These are phyloP conservation scores for Claviceps sp. DNA, from an alignment of 2,329 filamentous ascomycete genomes.

Conservation along the genomic window DNA sequence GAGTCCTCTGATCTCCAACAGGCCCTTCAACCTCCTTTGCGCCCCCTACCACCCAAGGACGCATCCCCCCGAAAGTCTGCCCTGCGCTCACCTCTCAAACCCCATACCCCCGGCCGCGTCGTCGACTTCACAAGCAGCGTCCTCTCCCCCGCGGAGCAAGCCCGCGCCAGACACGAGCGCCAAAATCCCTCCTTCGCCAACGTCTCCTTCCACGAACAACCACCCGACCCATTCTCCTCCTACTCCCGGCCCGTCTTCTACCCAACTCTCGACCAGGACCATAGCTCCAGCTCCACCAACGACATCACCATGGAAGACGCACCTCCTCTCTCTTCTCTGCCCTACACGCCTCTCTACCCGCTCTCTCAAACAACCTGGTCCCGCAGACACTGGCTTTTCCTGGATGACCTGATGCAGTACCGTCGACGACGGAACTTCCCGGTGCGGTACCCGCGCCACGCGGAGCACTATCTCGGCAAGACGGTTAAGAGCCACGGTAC, in stretches of 20 bases:
- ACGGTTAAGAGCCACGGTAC: constrained; percentile 32
- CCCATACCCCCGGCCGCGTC: constrained; percentile 42
- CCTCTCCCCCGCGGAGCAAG: constrained; percentile 31
- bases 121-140: constrained; percentile 44
- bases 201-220: constrained; percentile 1
- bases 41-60: constrained; percentile 35
- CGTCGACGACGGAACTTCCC: constrained; percentile 28
- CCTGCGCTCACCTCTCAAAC: constrained; percentile 43
- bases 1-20: constrained; percentile 21
- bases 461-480: constrained; percentile 31
- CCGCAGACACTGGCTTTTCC: constrained; percentile 37
- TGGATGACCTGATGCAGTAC: constrained; percentile 38
- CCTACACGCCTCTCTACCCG: constrained; percentile 4
- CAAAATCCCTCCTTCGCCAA: constrained; percentile 13
- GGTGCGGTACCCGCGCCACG: constrained; percentile 14
- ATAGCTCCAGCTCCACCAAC: constrained; percentile 12
- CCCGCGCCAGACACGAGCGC: constrained; percentile 18
- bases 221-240: background rate
- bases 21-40: constrained; percentile 21
- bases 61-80: constrained; percentile 44
- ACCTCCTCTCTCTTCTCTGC: constrained; percentile 8
- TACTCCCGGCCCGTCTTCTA: background rate
- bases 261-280: constrained; percentile 7
- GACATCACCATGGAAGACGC: constrained; percentile 17
- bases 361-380: constrained; percentile 34